Evolutionary conservation across 345 rosid genomes (phyloP).

Genomic region (Pugionium dolabratum): DNA sequence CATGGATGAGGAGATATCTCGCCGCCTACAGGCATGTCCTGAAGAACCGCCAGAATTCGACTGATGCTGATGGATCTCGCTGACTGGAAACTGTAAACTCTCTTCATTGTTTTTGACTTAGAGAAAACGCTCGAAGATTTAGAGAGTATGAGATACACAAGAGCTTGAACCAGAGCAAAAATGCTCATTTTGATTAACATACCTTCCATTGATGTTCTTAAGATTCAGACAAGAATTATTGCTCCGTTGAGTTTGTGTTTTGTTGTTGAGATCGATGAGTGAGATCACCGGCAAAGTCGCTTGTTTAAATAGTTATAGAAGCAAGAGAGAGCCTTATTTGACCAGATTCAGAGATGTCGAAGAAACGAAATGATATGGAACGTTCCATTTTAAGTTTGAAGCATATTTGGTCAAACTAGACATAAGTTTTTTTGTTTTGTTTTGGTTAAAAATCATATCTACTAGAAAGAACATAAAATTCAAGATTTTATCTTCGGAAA

Average conservation of each 20-base stretch:
- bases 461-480: constrained; percentile 16
- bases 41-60: constrained; percentile 45
- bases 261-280: constrained; percentile 9
- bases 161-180: constrained; percentile 56
- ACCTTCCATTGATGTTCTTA: constrained; percentile 30
- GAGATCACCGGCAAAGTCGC: constrained; percentile 12
- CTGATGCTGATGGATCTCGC: constrained; percentile 57
- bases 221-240: constrained; percentile 15
- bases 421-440: neutral
- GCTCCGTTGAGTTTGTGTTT: neutral
- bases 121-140: constrained; percentile 66
- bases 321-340: constrained; percentile 32
- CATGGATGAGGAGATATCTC: constrained; percentile 47
- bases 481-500: neutral
- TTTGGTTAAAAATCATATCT: neutral
- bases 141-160: constrained; percentile 64
- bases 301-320: constrained; percentile 29
- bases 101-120: constrained; percentile 24
- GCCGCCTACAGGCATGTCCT: constrained; percentile 47
- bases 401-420: constrained; percentile 33
- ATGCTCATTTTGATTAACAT: constrained; percentile 48
- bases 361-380: neutral
- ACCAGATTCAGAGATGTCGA: constrained; percentile 25
- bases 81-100: constrained; percentile 48
- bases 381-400: constrained; percentile 7